These are phyloP conservation scores for Botryosphaeria dothidea DNA, from an alignment of 2,329 filamentous ascomycete genomes.

Conservation along the genomic window DNA sequence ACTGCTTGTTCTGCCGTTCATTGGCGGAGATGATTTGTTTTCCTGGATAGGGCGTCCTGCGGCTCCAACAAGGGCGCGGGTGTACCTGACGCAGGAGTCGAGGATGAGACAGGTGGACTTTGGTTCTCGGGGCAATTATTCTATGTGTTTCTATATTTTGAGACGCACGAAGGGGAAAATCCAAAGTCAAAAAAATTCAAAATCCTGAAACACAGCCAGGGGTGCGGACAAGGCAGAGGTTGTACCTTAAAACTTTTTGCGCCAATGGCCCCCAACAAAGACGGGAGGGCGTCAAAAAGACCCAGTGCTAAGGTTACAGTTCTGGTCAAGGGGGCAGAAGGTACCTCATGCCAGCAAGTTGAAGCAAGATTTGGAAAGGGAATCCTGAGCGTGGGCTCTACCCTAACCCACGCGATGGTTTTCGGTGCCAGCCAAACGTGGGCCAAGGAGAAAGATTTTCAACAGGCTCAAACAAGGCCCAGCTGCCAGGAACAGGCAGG, in stretches of 20 bases:
- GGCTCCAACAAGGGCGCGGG: background rate
- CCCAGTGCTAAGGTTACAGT: background rate
- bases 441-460: background rate
- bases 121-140: background rate
- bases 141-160: background rate
- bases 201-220: slow-evolving; percentile 2
- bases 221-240: background rate
- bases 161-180: background rate
- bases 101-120: background rate
- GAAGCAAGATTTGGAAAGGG: slow-evolving; percentile 2
- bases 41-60: background rate
- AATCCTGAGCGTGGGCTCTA: background rate
- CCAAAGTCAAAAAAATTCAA: background rate
- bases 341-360: background rate
- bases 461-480: background rate
- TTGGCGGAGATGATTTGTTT: background rate
- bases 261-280: background rate
- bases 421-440: background rate
- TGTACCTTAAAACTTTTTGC: background rate
- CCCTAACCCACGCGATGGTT: background rate
- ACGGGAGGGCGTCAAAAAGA: background rate
- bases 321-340: background rate
- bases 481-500: background rate
- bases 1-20: background rate
- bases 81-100: background rate